Percentiles rank a stretch among this genome's conserved stretches.
phyloP scores from a whole-genome alignment of 2,329 filamentous ascomycete species.

The Fragosphaeria purpurea region DNA sequence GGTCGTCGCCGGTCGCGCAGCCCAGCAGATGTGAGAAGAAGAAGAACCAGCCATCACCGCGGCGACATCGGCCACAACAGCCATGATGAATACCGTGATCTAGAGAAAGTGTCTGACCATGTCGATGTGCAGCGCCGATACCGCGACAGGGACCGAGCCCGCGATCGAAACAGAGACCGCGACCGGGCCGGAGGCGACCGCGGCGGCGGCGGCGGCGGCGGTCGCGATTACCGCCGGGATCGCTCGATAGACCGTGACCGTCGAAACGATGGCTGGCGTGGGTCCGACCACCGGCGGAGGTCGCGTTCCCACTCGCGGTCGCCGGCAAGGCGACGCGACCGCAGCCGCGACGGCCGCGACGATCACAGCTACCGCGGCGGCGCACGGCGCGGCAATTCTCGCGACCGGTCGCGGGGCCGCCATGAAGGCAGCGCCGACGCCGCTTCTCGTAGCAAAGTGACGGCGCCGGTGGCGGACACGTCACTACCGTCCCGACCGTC shows the following conservation, averaged over 20 bases:
- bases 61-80: too few relatives aligned
- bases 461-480: background rate
- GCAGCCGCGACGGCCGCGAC: constrained; percentile 49
- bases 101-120: constrained; percentile 31
- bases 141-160: constrained; percentile 31
- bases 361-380: constrained; percentile 51
- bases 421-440: constrained; percentile 65
- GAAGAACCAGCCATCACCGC: background rate
- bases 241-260: constrained; percentile 22
- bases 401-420: constrained; percentile 52
- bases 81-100: background rate
- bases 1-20: constrained; percentile 52
- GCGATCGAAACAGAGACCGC: constrained; percentile 39
- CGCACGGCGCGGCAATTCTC: constrained; percentile 60
- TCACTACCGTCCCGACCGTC: too few relatives aligned
- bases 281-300: constrained; percentile 42
- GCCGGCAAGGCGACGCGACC: constrained; percentile 43
- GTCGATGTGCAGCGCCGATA: constrained; percentile 42
- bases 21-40: constrained; percentile 45
- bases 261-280: constrained; percentile 55
- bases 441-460: constrained; percentile 14
- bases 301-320: constrained; percentile 54
- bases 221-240: constrained; percentile 54
- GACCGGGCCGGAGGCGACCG: constrained; percentile 31
- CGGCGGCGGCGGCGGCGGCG: constrained; percentile 48